Evolutionary conservation across 2,329 filamentous ascomycete genomes (phyloP), one percentile per base, ranked within the genome.

Genomic region (Colletotrichum limetticola): DNA sequence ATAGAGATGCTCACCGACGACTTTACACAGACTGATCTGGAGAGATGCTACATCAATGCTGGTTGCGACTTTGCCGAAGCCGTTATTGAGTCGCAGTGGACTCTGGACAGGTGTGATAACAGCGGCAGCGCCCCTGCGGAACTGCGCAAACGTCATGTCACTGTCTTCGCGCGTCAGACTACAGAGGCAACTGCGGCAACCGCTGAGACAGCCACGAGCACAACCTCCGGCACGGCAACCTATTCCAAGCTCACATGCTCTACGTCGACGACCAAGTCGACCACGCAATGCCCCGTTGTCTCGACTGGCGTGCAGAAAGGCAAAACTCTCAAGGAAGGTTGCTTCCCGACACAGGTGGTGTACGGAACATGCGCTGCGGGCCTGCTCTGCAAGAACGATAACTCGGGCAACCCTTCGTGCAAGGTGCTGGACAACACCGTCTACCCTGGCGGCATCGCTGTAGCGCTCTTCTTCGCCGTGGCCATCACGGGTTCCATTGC

Each of bases 401-500:
- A 65, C 60, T 63, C 76, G 65, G 84, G 83, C 76, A 80, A 79
- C 42, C 78, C 81, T 60, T 79, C 83, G n/a, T 89, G 87, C 83
- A 84, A 86, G 82, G 74, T 78, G 75, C 79, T 79, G 57, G 73
- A 83, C 7, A 79, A 85, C 77, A 55, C 11, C 24, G 80, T 89
- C 66, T 83, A 83, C 75, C 77, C 83, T 2, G 82, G 81, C 53
- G 87, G 85, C 74, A 82, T 88, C 76, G 81, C 88, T 78, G 83
- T 90, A 74, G 80, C 84, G 77, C 80, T 87, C 74, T 76, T 86
- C 78, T 85, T 91, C 49, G 85, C 82, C 68, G 74, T 79, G n/a
- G 81, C 79, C 71, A 76, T 86, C 74, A 78, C 80, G 74, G 56
- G 82, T 64, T 80, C 82, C 75, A 73, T 86, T 72, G 79, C 77